Evolutionary conservation across 495 filamentous ascomycete genomes (phyloP).

Genomic region (Chlorociboria aeruginascens): DNA sequence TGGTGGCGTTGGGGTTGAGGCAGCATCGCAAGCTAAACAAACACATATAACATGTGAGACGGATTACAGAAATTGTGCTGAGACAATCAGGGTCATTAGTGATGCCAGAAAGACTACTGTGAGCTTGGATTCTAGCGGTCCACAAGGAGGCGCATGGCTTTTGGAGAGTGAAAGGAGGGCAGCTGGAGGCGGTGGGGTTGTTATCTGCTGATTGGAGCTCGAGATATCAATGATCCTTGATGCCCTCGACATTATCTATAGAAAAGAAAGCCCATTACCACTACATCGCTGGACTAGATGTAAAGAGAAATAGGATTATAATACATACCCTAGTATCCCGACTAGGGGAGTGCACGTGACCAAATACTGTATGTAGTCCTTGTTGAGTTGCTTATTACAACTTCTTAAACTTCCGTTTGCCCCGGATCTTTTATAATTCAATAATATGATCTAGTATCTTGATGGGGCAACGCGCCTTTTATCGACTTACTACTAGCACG

Average conservation of each 20-base stretch:
- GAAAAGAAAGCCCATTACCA: no score
- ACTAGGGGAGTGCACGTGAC: no score
- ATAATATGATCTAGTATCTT: no score
- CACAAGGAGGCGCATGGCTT: slow-evolving; percentile 50
- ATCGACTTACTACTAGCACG: no score
- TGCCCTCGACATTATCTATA: background rate
- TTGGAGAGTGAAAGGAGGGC: slow-evolving; percentile 35
- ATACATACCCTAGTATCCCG: no score
- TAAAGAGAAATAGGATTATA: no score
- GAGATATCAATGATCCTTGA: background rate
- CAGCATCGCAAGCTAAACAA: slow-evolving; percentile 11
- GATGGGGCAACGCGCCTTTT: no score
- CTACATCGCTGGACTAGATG: slow-evolving; percentile 27
- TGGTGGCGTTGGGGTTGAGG: slow-evolving; percentile 2
- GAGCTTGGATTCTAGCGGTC: slow-evolving; percentile 54
- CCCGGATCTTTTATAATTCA: no score
- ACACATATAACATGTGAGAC: slow-evolving; percentile 52
- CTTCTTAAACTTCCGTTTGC: no score
- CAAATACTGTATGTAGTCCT: no score
- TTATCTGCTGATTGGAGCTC: slow-evolving; percentile 1
- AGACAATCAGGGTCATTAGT: slow-evolving; percentile 64
- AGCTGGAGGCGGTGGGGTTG: background rate
- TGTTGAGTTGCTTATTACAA: no score
- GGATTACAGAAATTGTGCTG: slow-evolving; percentile 63
- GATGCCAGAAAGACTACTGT: slow-evolving; percentile 66